Evolutionary conservation across 139 green algal species (phyloP).

Genomic region (Zygnema cylindricum): DNA sequence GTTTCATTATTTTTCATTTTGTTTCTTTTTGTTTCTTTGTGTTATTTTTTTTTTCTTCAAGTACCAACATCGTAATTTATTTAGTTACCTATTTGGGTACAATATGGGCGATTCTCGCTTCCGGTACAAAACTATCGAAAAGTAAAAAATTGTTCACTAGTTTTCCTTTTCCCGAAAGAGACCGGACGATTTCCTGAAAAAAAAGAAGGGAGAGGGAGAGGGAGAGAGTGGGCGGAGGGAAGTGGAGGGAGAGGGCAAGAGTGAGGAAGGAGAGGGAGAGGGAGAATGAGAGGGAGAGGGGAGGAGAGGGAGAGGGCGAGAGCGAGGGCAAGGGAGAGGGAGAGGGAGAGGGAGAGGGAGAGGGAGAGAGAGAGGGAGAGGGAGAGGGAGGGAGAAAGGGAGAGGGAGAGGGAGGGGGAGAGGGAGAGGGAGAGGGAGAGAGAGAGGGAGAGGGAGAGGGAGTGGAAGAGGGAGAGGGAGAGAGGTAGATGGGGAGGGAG

Average conservation of each 20-base stretch:
- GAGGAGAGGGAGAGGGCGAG: background rate
- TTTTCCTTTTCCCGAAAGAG: constrained; percentile 73
- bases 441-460: no score
- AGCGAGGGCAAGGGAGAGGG: no score
- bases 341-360: background rate
- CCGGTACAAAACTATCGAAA: constrained; percentile 60
- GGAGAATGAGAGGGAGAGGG: background rate
- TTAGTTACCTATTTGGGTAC: no score
- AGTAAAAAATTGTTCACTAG: constrained; percentile 89
- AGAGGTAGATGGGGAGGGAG: background rate
- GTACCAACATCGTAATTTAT: no score
- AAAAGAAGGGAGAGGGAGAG: constrained; percentile 16
- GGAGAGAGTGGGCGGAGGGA: no score
- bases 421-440: background rate
- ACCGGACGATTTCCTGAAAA: constrained; percentile 77
- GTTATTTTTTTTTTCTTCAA: no score
- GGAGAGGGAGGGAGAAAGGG: background rate
- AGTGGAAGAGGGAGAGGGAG: background rate
- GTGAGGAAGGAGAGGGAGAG: background rate
- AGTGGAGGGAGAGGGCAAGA: background rate
- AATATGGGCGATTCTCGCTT: constrained; percentile 40
- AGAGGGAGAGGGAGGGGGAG: background rate
- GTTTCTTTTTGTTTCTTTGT: no score
- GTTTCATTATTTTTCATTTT: no score
- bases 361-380: background rate